phyloP scores from a whole-genome alignment of 495 filamentous ascomycete genomes.

The Xylaria flabelliformis region DNA sequence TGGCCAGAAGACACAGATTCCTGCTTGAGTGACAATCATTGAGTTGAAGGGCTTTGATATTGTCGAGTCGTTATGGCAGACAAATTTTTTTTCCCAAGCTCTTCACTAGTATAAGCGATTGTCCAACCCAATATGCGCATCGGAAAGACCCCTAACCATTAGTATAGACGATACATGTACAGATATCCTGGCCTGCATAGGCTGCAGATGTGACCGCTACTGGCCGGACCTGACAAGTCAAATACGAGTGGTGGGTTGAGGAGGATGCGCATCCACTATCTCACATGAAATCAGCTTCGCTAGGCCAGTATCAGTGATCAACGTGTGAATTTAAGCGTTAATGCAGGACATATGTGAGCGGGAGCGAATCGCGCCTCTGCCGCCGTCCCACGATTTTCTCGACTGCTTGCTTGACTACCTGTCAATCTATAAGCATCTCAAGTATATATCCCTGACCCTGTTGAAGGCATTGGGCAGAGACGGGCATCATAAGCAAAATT shows the following conservation, averaged over 20 bases:
- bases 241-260: conserved; percentile 26
- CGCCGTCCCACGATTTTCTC: conserved; percentile 26
- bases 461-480: conserved; percentile 19
- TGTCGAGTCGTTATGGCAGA: background rate
- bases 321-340: conserved; percentile 40
- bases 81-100: background rate
- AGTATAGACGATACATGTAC: conserved; percentile 11
- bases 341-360: conserved; percentile 34
- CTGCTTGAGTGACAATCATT: background rate
- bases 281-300: conserved; percentile 26
- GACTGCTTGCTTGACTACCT: conserved; percentile 6
- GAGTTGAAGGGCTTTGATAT: background rate
- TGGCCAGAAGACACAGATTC: background rate
- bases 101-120: background rate
- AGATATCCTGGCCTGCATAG: conserved; percentile 3
- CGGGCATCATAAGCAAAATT: background rate
- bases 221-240: conserved; percentile 11
- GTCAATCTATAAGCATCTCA: conserved; percentile 18
- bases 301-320: conserved; percentile 39
- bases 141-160: conserved; percentile 17
- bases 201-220: conserved; percentile 19
- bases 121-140: conserved; percentile 5
- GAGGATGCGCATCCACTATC: conserved; percentile 26
- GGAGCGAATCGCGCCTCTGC: conserved; percentile 32
- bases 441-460: conserved; percentile 2